Base-by-base conservation (phyloP, 2,329 filamentous ascomycete genomes). In the Cordyceps cicadae region DNA sequence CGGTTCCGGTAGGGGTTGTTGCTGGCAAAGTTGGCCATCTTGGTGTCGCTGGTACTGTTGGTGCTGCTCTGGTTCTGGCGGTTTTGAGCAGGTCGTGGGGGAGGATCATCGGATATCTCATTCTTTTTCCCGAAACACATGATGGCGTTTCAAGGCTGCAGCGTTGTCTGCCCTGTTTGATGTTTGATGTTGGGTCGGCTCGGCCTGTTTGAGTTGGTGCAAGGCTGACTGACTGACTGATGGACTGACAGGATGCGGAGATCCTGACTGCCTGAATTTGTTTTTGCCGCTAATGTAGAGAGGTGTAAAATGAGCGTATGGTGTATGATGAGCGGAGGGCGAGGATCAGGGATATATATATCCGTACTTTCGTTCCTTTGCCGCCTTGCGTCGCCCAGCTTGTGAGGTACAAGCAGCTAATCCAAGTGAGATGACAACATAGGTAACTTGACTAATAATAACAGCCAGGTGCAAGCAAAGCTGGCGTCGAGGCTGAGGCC, bases 121-220 rank as follows among this genome's bases (percentile, higher is more conserved):
- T 77, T 72, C 54, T 76, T 79, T 64, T 71, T 71, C 50, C 79
- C 77, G 65, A 82, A 81, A 69, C 80, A 82, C 80, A 82, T 82
- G 52, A 43, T 62, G 41, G 7, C n/a, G 54, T 37, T 37, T 34
- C 34, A 41, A 41, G 34, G 5, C 7, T 12, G 26, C 12, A 12
- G n/a, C 34, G 54, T 56, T 14, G 41, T 12, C 32, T 21, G 5
- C n/a, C 17, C 34, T 54, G 12, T 12, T 39, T 53, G 51, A 34
- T 29, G 32, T 34, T 9, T 34, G 11, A n/a, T n/a, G n/a, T n/a
- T n/a, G n/a, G n/a, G n/a, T n/a, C n/a, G n/a, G n/a, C n/a, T 34
- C 6, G 26, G 26, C 32, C 43, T 19, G 41, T 6, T 11, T 32
- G 12, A 37, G 52, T 41, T 55, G n/a, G 5, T 2, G 6, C 9